phyloP scores from a whole-genome alignment of 495 filamentous ascomycete species.

The Amphirosellinia nigrospora region DNA sequence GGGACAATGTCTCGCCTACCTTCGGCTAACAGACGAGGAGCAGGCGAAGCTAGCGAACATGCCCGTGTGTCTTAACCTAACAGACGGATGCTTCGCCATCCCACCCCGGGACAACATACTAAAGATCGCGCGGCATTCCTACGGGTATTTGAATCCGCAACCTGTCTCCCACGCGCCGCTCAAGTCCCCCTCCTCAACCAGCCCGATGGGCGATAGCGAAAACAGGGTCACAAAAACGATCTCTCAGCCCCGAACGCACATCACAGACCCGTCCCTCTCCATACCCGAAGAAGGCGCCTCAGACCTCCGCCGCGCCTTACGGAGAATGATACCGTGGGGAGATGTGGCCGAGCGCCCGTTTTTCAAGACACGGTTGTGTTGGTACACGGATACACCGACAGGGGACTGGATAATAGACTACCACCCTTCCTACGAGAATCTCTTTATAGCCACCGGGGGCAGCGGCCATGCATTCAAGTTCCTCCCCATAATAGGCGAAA shows the following conservation, averaged over 20 bases:
- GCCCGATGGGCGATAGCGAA: neutral
- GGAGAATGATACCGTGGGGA: slow-evolving; percentile 63
- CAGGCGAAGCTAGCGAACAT: slow-evolving; percentile 64
- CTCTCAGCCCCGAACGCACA: slow-evolving; percentile 55
- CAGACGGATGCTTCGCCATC: slow-evolving; percentile 81
- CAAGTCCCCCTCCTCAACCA: slow-evolving; percentile 29
- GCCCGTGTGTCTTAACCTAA: slow-evolving; percentile 81
- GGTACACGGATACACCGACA: slow-evolving; percentile 84
- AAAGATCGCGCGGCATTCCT: slow-evolving; percentile 82
- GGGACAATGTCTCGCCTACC: slow-evolving; percentile 81
- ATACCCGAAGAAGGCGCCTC: slow-evolving; percentile 66
- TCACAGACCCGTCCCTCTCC: slow-evolving; percentile 46
- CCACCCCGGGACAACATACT: slow-evolving; percentile 72
- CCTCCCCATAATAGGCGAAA: slow-evolving; percentile 81
- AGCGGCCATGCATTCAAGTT: slow-evolving; percentile 92
- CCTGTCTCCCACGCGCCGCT: slow-evolving; percentile 50
- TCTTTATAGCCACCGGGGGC: slow-evolving; percentile 85
- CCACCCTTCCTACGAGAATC: slow-evolving; percentile 67
- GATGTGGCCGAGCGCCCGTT: slow-evolving; percentile 68
- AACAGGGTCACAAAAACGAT: slow-evolving; percentile 32
- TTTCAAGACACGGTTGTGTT: slow-evolving; percentile 75
- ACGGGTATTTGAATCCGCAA: slow-evolving; percentile 80
- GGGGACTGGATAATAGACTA: slow-evolving; percentile 83
- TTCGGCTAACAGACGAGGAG: slow-evolving; percentile 72
- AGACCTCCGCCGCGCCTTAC: slow-evolving; percentile 66